These are phyloP conservation scores for Claviceps lovelessii DNA, from an alignment of 2,329 filamentous ascomycete species.

Conservation along the genomic window DNA sequence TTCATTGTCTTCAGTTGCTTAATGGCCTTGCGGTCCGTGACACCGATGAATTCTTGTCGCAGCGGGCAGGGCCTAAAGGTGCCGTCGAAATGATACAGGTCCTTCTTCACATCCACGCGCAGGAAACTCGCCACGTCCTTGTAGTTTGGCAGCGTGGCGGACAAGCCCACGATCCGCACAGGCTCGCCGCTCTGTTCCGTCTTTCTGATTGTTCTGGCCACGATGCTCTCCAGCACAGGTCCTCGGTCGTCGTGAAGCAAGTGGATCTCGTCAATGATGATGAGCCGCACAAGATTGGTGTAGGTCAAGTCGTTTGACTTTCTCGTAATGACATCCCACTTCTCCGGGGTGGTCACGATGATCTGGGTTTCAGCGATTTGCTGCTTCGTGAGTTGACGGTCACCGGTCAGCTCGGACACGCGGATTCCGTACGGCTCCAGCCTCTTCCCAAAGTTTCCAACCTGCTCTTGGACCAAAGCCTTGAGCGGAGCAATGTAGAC, in stretches of 20 bases:
- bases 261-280: slow-evolving; percentile 98
- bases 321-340: slow-evolving; percentile 97
- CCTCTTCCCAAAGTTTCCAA: slow-evolving; percentile 89
- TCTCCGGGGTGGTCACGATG: slow-evolving; percentile 96
- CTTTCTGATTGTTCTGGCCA: slow-evolving; percentile 82
- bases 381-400: slow-evolving; percentile 94
- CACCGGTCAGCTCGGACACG: slow-evolving; percentile 91
- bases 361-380: slow-evolving; percentile 97
- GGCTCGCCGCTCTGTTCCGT: slow-evolving; percentile 89
- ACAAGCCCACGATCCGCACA: slow-evolving; percentile 81
- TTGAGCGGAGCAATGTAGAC: slow-evolving; percentile 95
- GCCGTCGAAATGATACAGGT: slow-evolving; percentile 90
- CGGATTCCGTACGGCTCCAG: slow-evolving; percentile 82
- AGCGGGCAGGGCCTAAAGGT: slow-evolving; percentile 87
- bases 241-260: slow-evolving; percentile 93
- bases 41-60: slow-evolving; percentile 91
- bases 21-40: slow-evolving; percentile 96
- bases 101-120: slow-evolving; percentile 71
- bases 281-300: slow-evolving; percentile 86
- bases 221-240: slow-evolving; percentile 91
- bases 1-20: slow-evolving; percentile 99
- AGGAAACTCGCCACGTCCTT: slow-evolving; percentile 91
- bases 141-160: slow-evolving; percentile 92
- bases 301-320: slow-evolving; percentile 96
- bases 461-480: slow-evolving; percentile 91